phyloP scores from a whole-genome alignment of 163 green algal genomes.

The Botryococcus braunii region DNA sequence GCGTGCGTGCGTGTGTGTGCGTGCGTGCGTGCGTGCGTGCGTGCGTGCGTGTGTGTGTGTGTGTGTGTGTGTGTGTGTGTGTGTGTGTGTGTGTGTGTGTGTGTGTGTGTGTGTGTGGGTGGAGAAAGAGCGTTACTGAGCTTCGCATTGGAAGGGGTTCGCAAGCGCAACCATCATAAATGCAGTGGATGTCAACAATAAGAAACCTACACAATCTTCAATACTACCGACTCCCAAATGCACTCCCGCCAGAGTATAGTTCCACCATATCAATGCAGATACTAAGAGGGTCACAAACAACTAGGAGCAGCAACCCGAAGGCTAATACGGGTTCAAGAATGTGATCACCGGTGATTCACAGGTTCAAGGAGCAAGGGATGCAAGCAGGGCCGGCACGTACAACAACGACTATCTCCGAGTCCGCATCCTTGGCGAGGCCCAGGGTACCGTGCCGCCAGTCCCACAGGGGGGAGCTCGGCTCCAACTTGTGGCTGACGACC shows the following conservation, averaged over 20 bases:
- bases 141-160: no score
- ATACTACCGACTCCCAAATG: background rate
- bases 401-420: conserved; percentile 62
- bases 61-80: no score
- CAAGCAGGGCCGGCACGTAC: conserved; percentile 18
- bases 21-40: no score
- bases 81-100: no score
- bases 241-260: background rate
- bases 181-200: no score
- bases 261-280: background rate
- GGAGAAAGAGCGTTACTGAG: no score
- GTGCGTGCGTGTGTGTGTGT: no score
- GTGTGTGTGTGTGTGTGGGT: no score
- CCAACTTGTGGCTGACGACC: conserved; percentile 57
- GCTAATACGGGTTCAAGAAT: background rate
- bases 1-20: no score
- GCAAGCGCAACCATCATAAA: background rate
- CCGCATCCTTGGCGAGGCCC: conserved; percentile 41
- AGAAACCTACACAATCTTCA: background rate
- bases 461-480: conserved; percentile 46
- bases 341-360: no score
- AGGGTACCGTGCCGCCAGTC: conserved; percentile 37
- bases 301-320: background rate
- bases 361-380: background rate
- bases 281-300: background rate